Percentiles rank a stretch among this genome's conserved stretches.
These are phyloP conservation scores for Gnomoniopsis sp. DNA, from an alignment of 2,329 filamentous ascomycete genomes.

Conservation along the genomic window DNA sequence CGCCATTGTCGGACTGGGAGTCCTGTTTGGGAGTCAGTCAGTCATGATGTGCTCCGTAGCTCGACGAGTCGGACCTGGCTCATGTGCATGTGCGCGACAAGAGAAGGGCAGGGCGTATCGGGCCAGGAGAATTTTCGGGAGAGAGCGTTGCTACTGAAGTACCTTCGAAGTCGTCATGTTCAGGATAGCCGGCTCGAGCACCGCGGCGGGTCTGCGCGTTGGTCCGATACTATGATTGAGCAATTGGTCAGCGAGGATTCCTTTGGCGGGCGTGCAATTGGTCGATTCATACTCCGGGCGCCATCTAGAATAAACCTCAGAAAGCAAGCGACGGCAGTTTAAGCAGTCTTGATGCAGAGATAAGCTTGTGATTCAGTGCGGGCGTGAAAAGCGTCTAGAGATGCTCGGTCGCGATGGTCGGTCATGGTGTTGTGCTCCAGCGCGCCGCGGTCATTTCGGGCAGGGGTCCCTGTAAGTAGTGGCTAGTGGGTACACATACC, in stretches of 20 bases:
- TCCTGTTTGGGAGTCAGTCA: constrained; percentile 45
- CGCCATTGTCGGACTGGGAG: constrained; percentile 91
- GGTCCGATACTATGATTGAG: constrained; percentile 24
- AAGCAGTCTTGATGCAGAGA: no score
- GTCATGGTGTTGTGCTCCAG: neutral
- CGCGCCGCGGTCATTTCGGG: no score
- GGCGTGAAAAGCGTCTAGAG: no score
- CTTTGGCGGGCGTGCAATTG: neutral
- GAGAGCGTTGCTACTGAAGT: constrained; percentile 13
- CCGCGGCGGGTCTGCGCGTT: constrained; percentile 50
- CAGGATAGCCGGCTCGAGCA: constrained; percentile 52
- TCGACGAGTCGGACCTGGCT: neutral
- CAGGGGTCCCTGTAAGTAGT: no score
- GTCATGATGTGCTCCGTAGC: neutral
- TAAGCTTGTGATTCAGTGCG: no score
- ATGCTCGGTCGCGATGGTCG: neutral
- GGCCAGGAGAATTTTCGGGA: neutral
- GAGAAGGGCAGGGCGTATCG: neutral
- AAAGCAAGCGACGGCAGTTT: neutral
- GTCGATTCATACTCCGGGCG: constrained; percentile 33
- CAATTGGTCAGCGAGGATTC: neutral
- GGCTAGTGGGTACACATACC: neutral
- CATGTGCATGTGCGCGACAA: neutral
- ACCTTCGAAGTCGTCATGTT: constrained; percentile 63
- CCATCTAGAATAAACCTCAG: constrained; percentile 27